Percentiles rank a stretch among this genome's conserved stretches.
These are phyloP conservation scores for Leucocoprinus leucothites DNA, from an alignment of 768 basidiomycete species.

Conservation along the genomic window DNA sequence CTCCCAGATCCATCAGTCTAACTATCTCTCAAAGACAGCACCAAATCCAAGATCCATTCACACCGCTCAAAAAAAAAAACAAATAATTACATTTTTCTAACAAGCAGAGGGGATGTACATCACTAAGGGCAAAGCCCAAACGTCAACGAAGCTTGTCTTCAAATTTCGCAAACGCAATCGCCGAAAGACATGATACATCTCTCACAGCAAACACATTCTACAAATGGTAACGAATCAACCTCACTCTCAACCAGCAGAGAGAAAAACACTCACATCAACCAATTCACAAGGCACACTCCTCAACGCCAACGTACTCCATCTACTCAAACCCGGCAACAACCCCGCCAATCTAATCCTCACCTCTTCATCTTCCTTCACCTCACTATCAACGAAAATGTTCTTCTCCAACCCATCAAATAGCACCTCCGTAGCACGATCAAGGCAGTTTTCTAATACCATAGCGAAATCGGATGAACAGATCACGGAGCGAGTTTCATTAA, in stretches of 20 bases:
- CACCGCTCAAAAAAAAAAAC: too few species aligned
- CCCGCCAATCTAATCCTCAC: conserved; percentile 69
- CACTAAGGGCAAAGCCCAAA: neutral
- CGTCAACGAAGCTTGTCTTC: conserved; percentile 44
- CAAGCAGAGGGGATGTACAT: too few species aligned
- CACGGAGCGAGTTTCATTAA: conserved; percentile 65
- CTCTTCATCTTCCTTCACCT: conserved; percentile 29
- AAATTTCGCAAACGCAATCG: conserved; percentile 70
- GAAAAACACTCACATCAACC: conserved; percentile 63
- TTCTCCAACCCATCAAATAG: conserved; percentile 62
- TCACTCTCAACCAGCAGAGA: conserved; percentile 1
- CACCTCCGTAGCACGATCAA: conserved; percentile 66
- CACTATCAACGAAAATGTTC: conserved; percentile 50
- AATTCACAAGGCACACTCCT: conserved; percentile 74
- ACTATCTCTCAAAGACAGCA: too few species aligned
- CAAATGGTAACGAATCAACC: neutral
- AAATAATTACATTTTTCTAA: too few species aligned
- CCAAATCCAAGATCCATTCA: too few species aligned
- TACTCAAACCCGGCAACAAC: conserved; percentile 73
- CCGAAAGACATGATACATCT: conserved; percentile 67
- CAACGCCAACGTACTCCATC: conserved; percentile 72
- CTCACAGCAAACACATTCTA: conserved; percentile 61
- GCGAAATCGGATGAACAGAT: conserved; percentile 69
- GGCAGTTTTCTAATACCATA: conserved; percentile 64
- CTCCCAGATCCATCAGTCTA: too few species aligned